Base-by-base conservation (phyloP, 345 rosid species). In the Cardamine occulta region DNA sequence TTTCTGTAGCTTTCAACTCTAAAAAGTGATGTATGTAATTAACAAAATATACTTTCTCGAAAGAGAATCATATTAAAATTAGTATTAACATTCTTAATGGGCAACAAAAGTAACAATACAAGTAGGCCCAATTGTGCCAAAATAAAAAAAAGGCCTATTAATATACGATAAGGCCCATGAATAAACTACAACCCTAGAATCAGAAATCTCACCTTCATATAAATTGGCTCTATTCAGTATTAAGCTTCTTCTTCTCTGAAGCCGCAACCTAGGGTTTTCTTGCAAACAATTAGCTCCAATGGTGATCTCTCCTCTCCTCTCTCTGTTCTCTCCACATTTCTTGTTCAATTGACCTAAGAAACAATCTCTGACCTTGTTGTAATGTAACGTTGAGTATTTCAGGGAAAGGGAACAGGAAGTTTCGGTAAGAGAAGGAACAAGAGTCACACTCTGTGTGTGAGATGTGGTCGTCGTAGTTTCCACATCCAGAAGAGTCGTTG, bases 401-500 rank as follows among this genome's bases (percentile, higher is more conserved):
- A 93, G 98, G 94, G 97, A 15, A 94, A 94, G 82, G 98, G 97
- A 77, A 91, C 98, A 18, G 98, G 97, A 45, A 94, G 98, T 81
- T 94, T 94, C 39, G 98, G 98, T 37, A 94, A 94, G 91, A 83
- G 98, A 66, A 91, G 98, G 84, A 94, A 94, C 91, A 94, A 94
- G 92, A 90, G 96, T 53, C 98, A 94, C 87, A 94, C 98, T 1
- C 86, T 94, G 18, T 94, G 98, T 66, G 97, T 94, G 53, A 85
- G 98, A 84, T 94, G 98, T 59, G 97, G 98, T 60, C 97, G 98
- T 74, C 97, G 97, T 69, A 91, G 97, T 77, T 95, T 91, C 82
- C 99, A 95, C 82, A 91, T 95, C 68, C 98, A 95, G 85, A 95
- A 95, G 90, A 92, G 99, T 75, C 97, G 98, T 2, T 95, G 98